A percentile compares a stretch with the other conserved stretches of the same genome.
These are phyloP conservation scores for Micractinium sp. DNA, from an alignment of 139 green algal genomes.

Conservation along the genomic window DNA sequence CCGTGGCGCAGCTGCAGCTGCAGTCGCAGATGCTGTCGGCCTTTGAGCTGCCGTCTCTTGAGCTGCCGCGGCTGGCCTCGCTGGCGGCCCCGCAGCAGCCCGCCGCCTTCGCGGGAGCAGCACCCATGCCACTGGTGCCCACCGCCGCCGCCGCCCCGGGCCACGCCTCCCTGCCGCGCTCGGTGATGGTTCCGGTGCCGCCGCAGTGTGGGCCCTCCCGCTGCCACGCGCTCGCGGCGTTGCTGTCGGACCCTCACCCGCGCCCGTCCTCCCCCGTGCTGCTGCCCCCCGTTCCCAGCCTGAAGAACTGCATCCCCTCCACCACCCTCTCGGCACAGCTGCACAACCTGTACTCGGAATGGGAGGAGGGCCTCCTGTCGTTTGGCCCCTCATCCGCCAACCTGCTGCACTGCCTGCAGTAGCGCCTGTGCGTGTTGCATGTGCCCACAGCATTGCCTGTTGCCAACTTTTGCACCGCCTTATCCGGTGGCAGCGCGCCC, in stretches of 20 bases:
- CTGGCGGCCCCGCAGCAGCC: background rate
- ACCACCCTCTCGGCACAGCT: background rate
- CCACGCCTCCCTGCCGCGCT: background rate
- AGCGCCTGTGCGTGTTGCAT: no score
- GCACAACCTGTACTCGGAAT: slow-evolving; percentile 1
- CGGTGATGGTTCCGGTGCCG: background rate
- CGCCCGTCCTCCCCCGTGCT: background rate
- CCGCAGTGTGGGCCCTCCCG: background rate
- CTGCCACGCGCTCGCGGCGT: background rate
- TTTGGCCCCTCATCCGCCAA: background rate
- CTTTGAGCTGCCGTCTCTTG: background rate
- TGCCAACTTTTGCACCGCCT: background rate
- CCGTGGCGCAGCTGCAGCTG: no score
- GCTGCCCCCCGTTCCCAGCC: background rate
- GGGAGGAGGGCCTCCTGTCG: background rate
- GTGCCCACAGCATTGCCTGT: no score
- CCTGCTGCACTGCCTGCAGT: background rate
- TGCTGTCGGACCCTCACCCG: background rate
- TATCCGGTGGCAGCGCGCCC: background rate
- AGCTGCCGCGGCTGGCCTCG: background rate
- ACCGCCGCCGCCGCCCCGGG: no score
- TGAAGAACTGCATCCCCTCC: background rate
- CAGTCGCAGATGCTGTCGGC: background rate
- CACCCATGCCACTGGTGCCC: no score
- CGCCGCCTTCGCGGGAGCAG: background rate